Evolutionary conservation across 164 flowering plant genomes (phyloP).

Genomic region (Macadamia integrifolia): DNA sequence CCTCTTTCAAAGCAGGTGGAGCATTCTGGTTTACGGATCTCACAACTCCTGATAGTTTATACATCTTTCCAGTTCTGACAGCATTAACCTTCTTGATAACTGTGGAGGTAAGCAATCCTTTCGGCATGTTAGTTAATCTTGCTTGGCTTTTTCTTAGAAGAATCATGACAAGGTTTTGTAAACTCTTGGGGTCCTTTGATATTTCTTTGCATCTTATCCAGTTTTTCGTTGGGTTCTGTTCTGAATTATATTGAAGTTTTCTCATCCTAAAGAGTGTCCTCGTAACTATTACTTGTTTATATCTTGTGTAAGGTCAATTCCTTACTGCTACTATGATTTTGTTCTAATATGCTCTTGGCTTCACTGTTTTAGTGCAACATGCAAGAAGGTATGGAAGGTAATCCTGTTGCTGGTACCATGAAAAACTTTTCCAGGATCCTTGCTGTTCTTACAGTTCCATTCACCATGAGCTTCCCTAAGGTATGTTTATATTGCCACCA

Average conservation of each 20-base stretch:
- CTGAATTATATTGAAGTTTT: neutral
- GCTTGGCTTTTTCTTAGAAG: neutral
- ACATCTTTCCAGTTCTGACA: constrained; percentile 67
- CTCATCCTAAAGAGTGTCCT: neutral
- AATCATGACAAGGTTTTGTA: neutral
- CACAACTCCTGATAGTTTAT: constrained; percentile 68
- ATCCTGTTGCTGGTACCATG: constrained; percentile 69
- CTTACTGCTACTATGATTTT: constrained; percentile 1
- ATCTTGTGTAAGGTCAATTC: neutral
- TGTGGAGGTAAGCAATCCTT: constrained; percentile 58
- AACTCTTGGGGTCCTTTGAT: neutral
- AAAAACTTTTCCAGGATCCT: constrained; percentile 64
- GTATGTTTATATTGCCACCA: constrained; percentile 24
- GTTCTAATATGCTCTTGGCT: neutral
- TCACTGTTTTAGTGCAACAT: constrained; percentile 43
- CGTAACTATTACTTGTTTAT: neutral
- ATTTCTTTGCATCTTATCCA: neutral
- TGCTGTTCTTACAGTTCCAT: constrained; percentile 68
- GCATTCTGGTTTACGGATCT: constrained; percentile 83
- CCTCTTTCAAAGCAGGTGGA: constrained; percentile 82
- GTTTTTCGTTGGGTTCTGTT: neutral
- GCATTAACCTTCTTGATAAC: constrained; percentile 61
- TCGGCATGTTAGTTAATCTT: neutral
- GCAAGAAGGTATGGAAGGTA: constrained; percentile 97
- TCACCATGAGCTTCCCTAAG: constrained; percentile 74